Evolutionary conservation across 1,284 basidiomycete genomes (phyloP).

Genomic region (Wallemia mellicola): DNA sequence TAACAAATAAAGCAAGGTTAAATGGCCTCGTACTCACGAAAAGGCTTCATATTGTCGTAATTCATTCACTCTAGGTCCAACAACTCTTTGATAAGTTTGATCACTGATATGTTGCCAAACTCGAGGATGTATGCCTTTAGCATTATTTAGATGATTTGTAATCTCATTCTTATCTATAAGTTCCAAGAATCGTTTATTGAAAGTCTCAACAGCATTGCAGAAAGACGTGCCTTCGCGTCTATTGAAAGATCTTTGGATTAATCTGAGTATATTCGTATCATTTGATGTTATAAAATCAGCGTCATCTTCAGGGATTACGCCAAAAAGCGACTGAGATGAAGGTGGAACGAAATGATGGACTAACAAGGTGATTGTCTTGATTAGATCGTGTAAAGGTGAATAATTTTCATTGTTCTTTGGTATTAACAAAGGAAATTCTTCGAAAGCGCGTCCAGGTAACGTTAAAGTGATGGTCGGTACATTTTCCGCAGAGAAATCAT

Average conservation of each 20-base stretch:
- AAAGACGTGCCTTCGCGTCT: constrained; percentile 21
- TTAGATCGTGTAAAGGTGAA: background rate
- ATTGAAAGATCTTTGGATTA: constrained; percentile 21
- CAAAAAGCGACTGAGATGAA: background rate
- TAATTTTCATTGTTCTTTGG: background rate
- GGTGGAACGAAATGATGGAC: background rate
- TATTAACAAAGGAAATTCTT: background rate
- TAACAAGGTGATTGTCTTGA: background rate
- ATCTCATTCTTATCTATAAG: constrained; percentile 11
- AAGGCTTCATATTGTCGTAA: constrained; percentile 19
- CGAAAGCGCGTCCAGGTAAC: background rate
- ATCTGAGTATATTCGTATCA: background rate
- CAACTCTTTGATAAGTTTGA: constrained; percentile 23
- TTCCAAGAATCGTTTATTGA: constrained; percentile 18
- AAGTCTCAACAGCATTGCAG: constrained; percentile 18
- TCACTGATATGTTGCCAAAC: constrained; percentile 22
- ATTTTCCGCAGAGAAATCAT: background rate
- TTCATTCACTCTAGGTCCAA: constrained; percentile 20
- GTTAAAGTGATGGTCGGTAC: background rate
- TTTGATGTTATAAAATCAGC: background rate
- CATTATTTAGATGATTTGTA: constrained; percentile 7
- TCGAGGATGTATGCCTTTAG: constrained; percentile 10
- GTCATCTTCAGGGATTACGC: background rate
- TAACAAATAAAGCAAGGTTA: background rate
- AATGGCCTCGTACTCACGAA: constrained; percentile 4